Base-by-base conservation (phyloP, 179 eudicot genomes). In the Sideroxylon spinosum region DNA sequence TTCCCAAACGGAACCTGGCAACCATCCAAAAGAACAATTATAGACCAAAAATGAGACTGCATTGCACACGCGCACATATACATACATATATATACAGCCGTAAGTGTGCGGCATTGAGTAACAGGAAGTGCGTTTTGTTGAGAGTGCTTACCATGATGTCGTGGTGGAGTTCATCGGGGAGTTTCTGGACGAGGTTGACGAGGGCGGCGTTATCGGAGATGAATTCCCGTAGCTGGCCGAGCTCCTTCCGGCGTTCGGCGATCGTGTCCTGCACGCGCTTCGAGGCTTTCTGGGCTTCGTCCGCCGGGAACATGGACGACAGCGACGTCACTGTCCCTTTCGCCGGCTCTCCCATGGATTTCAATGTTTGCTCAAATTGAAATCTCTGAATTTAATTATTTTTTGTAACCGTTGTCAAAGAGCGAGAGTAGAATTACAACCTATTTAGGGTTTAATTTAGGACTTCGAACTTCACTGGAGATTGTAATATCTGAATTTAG, bases 101-200 rank as follows among this genome's bases (percentile, higher is more conserved):
- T 6, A 37, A 3, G 44, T 37, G 44, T 20, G 26, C 29, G 16
- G 10, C 4, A 19, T 48, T 20, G 59, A 20, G 19, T 5, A 10
- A 9, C 10, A 20, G 50, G 10, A 2, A 50, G 60, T 20, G 75
- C 0, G 12, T 22, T 28, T 4, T 14, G 55, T 25, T 2, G 16
- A 32, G 17, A 37, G 71, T 52, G 14, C 78, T 71, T 32, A 84
- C 99, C 97, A 93, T 93, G 72, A 95, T 89, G 23, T 86, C 77
- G 80, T 93, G 98, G 68, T 91, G 94, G 63, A 94, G 93, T 60
- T 93, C 90, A 2, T 91, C 92, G n/a, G 98, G 98, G 44, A 95
- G 93, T 68, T 86, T 88, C 68, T 88, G 89, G 16, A 95, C 95
- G 61, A 90, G 91, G 86, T 86, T 90, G 66, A 95, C 86, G 22